Evolutionary conservation across 192 early-diverging fungal species (phyloP).

Genomic region (Umbelopsis sp.): DNA sequence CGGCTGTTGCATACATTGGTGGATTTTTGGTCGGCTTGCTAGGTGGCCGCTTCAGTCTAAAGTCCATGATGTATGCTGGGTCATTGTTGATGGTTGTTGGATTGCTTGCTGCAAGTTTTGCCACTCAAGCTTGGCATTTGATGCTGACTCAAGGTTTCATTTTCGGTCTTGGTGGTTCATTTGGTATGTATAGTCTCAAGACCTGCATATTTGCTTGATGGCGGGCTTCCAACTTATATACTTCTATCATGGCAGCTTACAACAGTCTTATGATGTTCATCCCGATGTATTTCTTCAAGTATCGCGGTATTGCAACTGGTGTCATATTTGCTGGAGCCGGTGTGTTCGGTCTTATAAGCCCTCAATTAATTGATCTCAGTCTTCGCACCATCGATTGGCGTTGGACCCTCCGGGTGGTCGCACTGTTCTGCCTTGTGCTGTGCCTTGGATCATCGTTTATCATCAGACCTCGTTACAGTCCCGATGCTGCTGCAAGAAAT

Average conservation of each 20-base stretch:
- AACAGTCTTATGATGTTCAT: conserved; percentile 23
- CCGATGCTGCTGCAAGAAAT: conserved; percentile 10
- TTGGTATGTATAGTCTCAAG: conserved; percentile 25
- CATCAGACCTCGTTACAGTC: conserved; percentile 20
- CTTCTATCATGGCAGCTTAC: conserved; percentile 8
- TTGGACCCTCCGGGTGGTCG: conserved; percentile 25
- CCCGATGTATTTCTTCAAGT: conserved; percentile 26
- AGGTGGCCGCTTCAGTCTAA: conserved; percentile 19
- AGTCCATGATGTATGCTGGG: conserved; percentile 19
- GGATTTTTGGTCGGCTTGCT: conserved; percentile 36
- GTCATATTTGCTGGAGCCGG: conserved; percentile 26
- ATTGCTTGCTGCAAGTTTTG: conserved; percentile 59
- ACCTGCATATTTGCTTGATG: neutral
- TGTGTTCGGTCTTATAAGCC: conserved; percentile 7
- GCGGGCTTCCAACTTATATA: neutral
- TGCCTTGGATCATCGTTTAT: conserved; percentile 20
- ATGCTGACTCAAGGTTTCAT: conserved; percentile 66
- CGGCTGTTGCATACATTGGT: conserved; percentile 21
- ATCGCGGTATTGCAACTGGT: conserved; percentile 17
- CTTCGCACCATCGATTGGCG: conserved; percentile 8
- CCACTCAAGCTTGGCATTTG: conserved; percentile 67
- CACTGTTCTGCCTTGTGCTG: conserved; percentile 8
- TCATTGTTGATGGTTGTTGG: conserved; percentile 43
- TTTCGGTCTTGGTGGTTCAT: conserved; percentile 60
- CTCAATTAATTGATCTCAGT: conserved; percentile 9